A percentile compares a stretch with the other conserved stretches of the same genome.
Conservation (phyloP, 129 eudicot genomes). For the Artemisia argyi region DNA sequence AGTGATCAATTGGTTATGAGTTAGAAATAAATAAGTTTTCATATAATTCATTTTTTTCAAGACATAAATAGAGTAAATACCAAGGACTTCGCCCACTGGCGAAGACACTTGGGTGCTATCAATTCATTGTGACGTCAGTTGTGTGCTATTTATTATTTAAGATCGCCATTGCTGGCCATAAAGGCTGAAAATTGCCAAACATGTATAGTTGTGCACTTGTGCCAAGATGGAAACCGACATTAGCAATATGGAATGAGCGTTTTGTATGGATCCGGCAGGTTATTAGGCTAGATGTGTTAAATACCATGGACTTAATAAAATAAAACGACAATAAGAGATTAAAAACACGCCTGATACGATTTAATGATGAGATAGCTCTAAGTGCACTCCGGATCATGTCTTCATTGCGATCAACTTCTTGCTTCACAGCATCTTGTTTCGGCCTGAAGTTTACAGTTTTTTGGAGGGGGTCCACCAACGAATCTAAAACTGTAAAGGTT, state of each 20-base stretch:
- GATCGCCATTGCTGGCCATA: no score
- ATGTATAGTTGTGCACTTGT: no score
- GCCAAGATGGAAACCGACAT: no score
- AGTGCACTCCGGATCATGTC: conserved; percentile 98
- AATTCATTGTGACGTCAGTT: no score
- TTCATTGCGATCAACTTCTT: conserved; percentile 99
- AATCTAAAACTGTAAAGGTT: conserved; percentile 71
- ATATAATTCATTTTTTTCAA: no score
- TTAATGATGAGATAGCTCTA: conserved; percentile 84
- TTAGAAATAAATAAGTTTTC: no score
- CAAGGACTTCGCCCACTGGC: no score
- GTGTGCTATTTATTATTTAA: no score
- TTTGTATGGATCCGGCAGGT: no score
- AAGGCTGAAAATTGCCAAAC: no score
- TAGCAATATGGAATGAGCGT: no score
- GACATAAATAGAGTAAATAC: neutral
- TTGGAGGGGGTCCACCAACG: conserved; percentile 98
- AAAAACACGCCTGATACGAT: conserved; percentile 62
- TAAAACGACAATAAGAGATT: neutral
- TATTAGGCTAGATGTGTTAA: neutral
- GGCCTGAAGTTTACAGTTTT: conserved; percentile 89
- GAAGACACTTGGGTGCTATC: no score
- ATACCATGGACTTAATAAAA: neutral
- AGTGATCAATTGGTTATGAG: neutral
- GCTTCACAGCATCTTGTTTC: conserved; percentile 97